These are phyloP conservation scores for Pulveroboletus sp. DNA, from an alignment of 768 basidiomycete species.

Conservation along the genomic window DNA sequence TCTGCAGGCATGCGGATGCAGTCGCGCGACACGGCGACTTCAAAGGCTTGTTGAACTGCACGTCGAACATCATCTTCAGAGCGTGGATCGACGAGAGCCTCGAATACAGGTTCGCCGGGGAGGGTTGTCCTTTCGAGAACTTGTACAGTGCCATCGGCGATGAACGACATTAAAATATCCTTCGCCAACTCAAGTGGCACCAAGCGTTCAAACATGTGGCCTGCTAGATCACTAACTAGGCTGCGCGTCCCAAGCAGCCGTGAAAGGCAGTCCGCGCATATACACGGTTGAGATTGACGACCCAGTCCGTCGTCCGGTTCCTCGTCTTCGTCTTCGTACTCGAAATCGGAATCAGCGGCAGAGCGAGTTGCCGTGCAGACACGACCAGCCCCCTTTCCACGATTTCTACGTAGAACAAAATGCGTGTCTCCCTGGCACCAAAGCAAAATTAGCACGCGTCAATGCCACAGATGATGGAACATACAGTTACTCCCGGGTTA, in stretches of 20 bases:
- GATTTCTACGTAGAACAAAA: neutral
- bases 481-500: no score
- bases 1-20: neutral
- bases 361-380: neutral
- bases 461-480: neutral
- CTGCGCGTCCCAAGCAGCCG: neutral
- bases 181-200: neutral
- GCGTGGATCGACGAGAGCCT: neutral
- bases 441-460: neutral
- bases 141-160: neutral
- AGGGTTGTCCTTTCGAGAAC: neutral
- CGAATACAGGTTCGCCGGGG: no score
- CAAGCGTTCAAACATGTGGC: slow-evolving; percentile 1
- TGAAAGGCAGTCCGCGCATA: neutral
- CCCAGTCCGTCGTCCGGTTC: neutral
- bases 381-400: neutral
- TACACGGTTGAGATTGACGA: neutral
- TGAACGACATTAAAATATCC: neutral
- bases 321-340: neutral
- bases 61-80: neutral
- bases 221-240: neutral
- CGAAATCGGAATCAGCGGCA: neutral
- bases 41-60: slow-evolving; percentile 5
- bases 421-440: neutral
- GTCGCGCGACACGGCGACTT: neutral